Evolutionary conservation across 2,329 filamentous ascomycete genomes (phyloP).

Genomic region (Fusarium chaquense): DNA sequence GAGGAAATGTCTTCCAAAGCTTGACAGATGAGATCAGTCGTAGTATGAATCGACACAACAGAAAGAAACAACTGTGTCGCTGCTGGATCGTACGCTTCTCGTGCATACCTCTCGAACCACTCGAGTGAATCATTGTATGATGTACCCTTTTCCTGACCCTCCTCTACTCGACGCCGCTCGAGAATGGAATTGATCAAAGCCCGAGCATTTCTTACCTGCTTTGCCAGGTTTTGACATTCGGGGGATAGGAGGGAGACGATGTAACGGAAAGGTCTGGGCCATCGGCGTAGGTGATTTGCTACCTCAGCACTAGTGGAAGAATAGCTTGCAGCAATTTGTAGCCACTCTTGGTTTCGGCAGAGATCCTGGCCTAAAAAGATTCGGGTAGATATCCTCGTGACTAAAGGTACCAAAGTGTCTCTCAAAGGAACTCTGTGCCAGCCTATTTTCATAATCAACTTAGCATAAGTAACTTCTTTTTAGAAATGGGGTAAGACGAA

Average conservation of each 20-base stretch:
- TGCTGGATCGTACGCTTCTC: not conserved
- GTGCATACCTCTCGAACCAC: not conserved
- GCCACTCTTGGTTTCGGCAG: not conserved
- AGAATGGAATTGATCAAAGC: not conserved
- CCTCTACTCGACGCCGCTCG: not conserved
- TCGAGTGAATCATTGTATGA: not conserved
- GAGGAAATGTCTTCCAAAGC: not conserved
- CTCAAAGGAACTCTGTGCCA: not conserved
- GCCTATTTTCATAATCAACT: not conserved
- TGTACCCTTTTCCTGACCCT: not conserved
- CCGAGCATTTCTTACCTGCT: not conserved
- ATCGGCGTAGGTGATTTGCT: not conserved
- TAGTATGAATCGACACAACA: not conserved
- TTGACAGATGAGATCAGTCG: not conserved
- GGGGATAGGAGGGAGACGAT: not conserved
- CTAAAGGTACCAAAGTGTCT: not conserved
- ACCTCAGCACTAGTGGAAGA: not conserved
- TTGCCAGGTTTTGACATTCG: not conserved
- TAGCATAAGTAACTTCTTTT: no score
- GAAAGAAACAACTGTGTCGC: conserved; percentile 64
- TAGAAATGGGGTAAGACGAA: not conserved
- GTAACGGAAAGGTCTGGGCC: not conserved
- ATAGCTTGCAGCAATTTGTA: not conserved
- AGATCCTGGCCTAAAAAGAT: not conserved
- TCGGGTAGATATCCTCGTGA: not conserved